Evolutionary conservation across 148 eudicot genomes (phyloP), one percentile per base, ranked within the genome.

Genomic region (Heliamphora exappendiculata): DNA sequence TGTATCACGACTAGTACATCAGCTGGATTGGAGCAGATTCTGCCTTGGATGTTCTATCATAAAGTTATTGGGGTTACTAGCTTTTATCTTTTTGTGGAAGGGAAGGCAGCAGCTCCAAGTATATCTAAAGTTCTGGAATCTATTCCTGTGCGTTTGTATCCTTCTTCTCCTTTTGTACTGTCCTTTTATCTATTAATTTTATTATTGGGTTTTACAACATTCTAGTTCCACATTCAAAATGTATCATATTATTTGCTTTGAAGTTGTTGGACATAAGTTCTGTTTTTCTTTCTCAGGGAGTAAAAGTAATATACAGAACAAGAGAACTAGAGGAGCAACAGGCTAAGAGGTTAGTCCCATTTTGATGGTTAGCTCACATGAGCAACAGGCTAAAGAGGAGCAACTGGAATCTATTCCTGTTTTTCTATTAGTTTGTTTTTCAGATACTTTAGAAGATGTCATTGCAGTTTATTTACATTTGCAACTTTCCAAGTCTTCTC

Each of bases 31-130:
- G 90, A 89, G 49, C 97, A 91, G 88, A 91, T 91, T 74, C 86
- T 91, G 37, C 97, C 97, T 73, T 91, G 97, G 97, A 91, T 91
- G 89, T 91, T 80, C 79, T 91, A 79, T 81, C 97, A 91, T 84
- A 91, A 91, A 86, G 96, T 91, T 78, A 88, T 91, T 74, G 98
- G 96, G 55, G 93, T 93, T 37, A 82, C 92, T 53, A 88, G 86
- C 14, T 91, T 91, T 83, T 93, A 88, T 79, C 90, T 93, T 14
- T 93, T 91, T 82, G 98, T 93, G 54, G 98, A 93, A 85, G 98
- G 98, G 64, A 91, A 91, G 75, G 96, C 98, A 81, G 98, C 98
- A 73, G 82, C 93, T 78, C 85, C 96, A 20, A 82, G 82, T 69
- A 92, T 93, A 11, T 86, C 98, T 4, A 88, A 84, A 86, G 96